These are phyloP conservation scores for Backusella tuberculispora DNA, from an alignment of 192 early-diverging fungal species.

Conservation along the genomic window DNA sequence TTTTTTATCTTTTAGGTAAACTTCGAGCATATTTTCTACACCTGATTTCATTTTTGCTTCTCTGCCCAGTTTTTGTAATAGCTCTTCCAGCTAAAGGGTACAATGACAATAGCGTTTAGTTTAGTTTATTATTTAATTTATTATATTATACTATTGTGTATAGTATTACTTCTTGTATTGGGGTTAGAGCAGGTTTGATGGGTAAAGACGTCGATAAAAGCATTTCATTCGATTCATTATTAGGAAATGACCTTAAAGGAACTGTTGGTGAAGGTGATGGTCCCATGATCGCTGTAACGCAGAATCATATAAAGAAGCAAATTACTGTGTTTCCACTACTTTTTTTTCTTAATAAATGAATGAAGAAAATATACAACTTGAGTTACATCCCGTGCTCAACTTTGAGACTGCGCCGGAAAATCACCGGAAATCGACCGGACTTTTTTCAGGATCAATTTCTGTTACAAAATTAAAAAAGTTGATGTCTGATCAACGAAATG, in stretches of 20 bases:
- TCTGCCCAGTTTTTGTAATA: conserved; percentile 34
- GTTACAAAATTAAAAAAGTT: too few species aligned
- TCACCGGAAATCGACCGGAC: conserved; percentile 8
- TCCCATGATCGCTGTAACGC: conserved; percentile 11
- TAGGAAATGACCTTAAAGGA: not conserved
- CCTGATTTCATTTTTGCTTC: conserved; percentile 45
- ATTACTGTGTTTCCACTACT: conserved; percentile 2
- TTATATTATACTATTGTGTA: not conserved
- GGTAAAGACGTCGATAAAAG: conserved; percentile 17
- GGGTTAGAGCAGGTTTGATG: not conserved
- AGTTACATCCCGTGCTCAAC: not conserved
- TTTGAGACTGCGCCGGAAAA: conserved; percentile 3
- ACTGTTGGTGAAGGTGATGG: conserved; percentile 24
- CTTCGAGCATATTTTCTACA: conserved; percentile 51
- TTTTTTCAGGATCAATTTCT: conserved; percentile 4
- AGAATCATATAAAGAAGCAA: not conserved
- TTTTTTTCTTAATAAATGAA: not conserved
- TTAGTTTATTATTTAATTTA: not conserved
- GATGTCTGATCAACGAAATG: too few species aligned
- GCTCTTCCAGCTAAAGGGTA: conserved; percentile 34
- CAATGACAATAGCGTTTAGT: not conserved
- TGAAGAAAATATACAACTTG: too few species aligned
- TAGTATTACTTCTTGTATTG: conserved; percentile 16
- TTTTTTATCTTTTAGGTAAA: conserved; percentile 41
- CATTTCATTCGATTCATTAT: not conserved